phyloP scores from a whole-genome alignment of 352 stramenopile species.

The Phytophthora cryptogea region DNA sequence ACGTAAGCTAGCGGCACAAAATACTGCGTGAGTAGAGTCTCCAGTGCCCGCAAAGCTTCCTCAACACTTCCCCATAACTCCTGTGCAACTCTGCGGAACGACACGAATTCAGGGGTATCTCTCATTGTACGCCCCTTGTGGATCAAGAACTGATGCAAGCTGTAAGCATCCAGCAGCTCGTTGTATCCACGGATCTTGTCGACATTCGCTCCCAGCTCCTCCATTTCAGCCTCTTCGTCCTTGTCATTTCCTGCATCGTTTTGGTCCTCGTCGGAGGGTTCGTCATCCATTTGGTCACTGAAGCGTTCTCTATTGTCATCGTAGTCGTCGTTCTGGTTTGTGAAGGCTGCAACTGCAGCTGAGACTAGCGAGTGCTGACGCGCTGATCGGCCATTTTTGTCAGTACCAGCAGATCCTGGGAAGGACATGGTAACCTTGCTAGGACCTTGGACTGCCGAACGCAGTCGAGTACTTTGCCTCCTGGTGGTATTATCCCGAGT shows the following conservation, averaged over 20 bases:
- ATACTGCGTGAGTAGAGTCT: conserved; percentile 78
- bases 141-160: conserved; percentile 90
- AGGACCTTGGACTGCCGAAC: conserved; percentile 15
- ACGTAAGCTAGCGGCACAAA: conserved; percentile 88
- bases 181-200: conserved; percentile 85
- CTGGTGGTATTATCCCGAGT: conserved; percentile 7
- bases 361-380: conserved; percentile 23
- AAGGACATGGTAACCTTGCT: conserved; percentile 41
- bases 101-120: conserved; percentile 88
- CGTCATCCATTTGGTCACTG: conserved; percentile 22
- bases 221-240: conserved; percentile 45
- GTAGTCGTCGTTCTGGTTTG: conserved; percentile 37
- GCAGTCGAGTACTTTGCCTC: conserved; percentile 13
- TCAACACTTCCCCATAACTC: conserved; percentile 85
- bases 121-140: conserved; percentile 81
- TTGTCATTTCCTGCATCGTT: conserved; percentile 23
- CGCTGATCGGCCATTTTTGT: conserved; percentile 13
- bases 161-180: conserved; percentile 78
- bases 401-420: conserved; percentile 11
- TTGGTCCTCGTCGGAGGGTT: conserved; percentile 23
- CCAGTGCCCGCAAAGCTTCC: conserved; percentile 70
- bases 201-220: conserved; percentile 73
- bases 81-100: conserved; percentile 78
- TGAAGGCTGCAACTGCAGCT: conserved; percentile 27
- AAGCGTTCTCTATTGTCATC: conserved; percentile 15